Conservation (phyloP, 2,329 filamentous ascomycete species). For the Scytalidium lignicola region DNA sequence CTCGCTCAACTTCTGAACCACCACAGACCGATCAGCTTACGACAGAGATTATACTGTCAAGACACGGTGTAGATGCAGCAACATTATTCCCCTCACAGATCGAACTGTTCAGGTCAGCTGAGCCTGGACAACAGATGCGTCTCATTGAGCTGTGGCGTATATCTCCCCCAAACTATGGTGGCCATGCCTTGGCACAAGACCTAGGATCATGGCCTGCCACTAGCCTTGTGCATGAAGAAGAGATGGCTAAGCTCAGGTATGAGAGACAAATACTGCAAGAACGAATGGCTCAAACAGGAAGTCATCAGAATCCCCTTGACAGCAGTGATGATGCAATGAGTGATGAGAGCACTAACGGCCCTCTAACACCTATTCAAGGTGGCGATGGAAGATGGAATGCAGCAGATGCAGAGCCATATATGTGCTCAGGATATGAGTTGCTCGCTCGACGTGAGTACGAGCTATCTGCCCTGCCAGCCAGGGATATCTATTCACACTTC, state of each 20-base stretch:
- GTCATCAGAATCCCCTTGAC: conserved; percentile 37
- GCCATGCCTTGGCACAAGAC: conserved; percentile 52
- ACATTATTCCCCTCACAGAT: conserved; percentile 70
- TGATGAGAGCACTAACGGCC: conserved; percentile 28
- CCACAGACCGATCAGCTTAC: conserved; percentile 40
- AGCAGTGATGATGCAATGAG: conserved; percentile 36
- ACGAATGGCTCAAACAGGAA: conserved; percentile 30
- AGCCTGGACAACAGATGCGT: conserved; percentile 64
- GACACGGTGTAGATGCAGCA: conserved; percentile 65
- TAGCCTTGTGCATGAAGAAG: conserved; percentile 48
- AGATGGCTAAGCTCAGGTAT: conserved; percentile 53
- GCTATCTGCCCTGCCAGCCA: conserved; percentile 36
- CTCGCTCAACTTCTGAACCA: conserved; percentile 46
- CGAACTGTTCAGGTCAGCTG: conserved; percentile 72
- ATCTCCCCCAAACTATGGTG: conserved; percentile 60
- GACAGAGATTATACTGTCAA: conserved; percentile 53
- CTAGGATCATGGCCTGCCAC: conserved; percentile 52
- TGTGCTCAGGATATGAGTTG: conserved; percentile 73
- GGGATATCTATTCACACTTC: conserved; percentile 40
- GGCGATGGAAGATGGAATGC: conserved; percentile 47
- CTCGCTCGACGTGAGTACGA: conserved; percentile 61
- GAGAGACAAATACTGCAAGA: conserved; percentile 43
- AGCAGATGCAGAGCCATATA: conserved; percentile 58
- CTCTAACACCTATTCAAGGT: conserved; percentile 43
- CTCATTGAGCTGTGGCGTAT: conserved; percentile 84